Evolutionary conservation across 2,329 filamentous ascomycete species (phyloP), one percentile per base, ranked within the genome.

Genomic region (Exophiala sp.): DNA sequence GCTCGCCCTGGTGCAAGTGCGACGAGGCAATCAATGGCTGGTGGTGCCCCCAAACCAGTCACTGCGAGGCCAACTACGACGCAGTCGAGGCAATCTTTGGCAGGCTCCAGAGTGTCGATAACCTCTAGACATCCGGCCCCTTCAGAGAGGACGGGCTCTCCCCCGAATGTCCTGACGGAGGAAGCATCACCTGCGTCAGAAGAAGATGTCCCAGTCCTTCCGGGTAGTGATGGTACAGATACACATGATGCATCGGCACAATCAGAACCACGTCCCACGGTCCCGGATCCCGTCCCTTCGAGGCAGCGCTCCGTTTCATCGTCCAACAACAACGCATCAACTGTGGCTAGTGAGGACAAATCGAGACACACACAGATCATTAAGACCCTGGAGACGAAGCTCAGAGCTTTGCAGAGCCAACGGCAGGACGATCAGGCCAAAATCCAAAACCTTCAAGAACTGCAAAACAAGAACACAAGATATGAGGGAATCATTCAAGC

Each of bases 361-460:
- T 51, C 57, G 10, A 43, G 57, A 35, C 57, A 60, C 12, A 50
- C 57, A n/a, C 54, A 57, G 16, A 54, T 60, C 7, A 57, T 92
- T 16, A 91, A 96, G 62, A 89, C 95, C 61, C 76, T 96, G 12
- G 91, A 96, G 68, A 86, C 89, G 0, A 96, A 96, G 68, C 75
- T 97, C 2, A 85, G 87, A 50, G 79, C 96, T 3, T 77, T 97
- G 64, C 91, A 99, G 69, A 89, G 92, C 63, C 95, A 96, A 69
- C 79, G 90, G 52, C 68, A 81, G 10, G 92, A 97, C 59, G 90
- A 96, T 65, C 82, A 90, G 16, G 91, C 96, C 63, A 89, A 89
- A 66, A 71, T 96, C 47, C 91, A 92, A 66, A 81, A 79, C 10
- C 71, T 96, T 44, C 88, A 95, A 52, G 84, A 86, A 61, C 72